Conservation (phyloP, 2,329 filamentous ascomycete species). For the Verticillium tricorpus region DNA sequence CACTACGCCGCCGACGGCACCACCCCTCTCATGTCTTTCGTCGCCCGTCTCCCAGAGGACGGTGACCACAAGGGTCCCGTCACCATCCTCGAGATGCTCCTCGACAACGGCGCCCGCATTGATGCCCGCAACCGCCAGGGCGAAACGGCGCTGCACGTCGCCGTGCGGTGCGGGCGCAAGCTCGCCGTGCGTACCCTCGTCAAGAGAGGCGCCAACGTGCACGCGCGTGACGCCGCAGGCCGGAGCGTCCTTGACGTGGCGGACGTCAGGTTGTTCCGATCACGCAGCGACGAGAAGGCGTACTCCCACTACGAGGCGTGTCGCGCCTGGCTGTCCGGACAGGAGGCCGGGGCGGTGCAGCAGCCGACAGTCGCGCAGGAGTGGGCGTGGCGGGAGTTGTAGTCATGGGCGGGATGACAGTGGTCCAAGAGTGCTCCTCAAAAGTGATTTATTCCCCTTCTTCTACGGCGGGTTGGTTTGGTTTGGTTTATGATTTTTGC, state of each 20-base stretch:
- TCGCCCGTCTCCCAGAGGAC: conserved; percentile 43
- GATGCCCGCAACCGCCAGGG: conserved; percentile 48
- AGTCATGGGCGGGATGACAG: neutral
- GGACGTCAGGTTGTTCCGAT: conserved; percentile 32
- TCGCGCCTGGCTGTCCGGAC: conserved; percentile 39
- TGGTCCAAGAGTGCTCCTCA: neutral
- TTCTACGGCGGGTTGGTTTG: neutral
- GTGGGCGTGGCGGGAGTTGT: conserved; percentile 24
- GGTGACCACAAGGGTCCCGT: conserved; percentile 44
- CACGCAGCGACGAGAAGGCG: conserved; percentile 22
- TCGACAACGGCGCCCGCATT: conserved; percentile 37
- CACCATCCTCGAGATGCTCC: conserved; percentile 37
- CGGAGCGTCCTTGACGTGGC: conserved; percentile 41
- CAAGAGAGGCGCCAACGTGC: conserved; percentile 41
- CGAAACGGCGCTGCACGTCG: conserved; percentile 52
- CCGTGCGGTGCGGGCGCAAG: conserved; percentile 48
- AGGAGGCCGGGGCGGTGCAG: conserved; percentile 27
- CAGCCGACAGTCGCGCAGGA: conserved; percentile 34
- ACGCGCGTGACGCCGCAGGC: conserved; percentile 39
- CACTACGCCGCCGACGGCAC: conserved; percentile 48
- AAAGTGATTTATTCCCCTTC: neutral
- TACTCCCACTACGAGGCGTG: conserved; percentile 42
- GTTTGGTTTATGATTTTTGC: neutral
- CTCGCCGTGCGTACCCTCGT: conserved; percentile 43
- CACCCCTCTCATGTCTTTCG: conserved; percentile 53